A percentile compares a stretch with the other conserved stretches of the same genome.
Conservation (phyloP, 208 protist species). For the Wallacemonas sp. region DNA sequence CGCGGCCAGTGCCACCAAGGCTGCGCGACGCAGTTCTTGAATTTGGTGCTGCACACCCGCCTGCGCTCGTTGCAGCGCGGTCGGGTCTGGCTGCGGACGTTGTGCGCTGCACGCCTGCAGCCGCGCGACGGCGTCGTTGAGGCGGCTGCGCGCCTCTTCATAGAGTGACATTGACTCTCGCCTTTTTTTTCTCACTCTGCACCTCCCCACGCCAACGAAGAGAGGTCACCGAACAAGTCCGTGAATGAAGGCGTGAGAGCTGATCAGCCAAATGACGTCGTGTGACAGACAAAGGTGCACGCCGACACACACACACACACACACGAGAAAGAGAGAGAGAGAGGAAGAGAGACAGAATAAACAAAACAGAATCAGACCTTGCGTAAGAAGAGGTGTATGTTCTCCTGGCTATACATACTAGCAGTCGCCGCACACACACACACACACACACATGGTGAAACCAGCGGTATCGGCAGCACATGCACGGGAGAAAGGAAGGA, state of each 20-base stretch:
- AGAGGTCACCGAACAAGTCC: too few relatives aligned
- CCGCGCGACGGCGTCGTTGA: neutral
- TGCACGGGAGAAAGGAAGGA: too few relatives aligned
- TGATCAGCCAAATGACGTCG: too few relatives aligned
- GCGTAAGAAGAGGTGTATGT: too few relatives aligned
- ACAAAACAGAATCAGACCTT: slow-evolving; percentile 10
- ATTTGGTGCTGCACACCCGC: slow-evolving; percentile 10
- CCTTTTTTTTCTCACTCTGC: too few relatives aligned
- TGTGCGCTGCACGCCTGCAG: slow-evolving; percentile 3
- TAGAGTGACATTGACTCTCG: slow-evolving; percentile 17
- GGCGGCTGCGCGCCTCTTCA: neutral
- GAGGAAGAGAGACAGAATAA: neutral
- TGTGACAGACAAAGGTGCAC: too few relatives aligned
- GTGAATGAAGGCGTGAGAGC: too few relatives aligned
- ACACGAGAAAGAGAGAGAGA: neutral
- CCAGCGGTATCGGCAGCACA: too few relatives aligned
- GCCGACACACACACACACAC: neutral
- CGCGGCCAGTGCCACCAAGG: slow-evolving; percentile 5
- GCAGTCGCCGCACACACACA: too few relatives aligned
- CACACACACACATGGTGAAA: too few relatives aligned
- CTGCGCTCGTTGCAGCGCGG: slow-evolving; percentile 10
- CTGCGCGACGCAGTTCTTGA: slow-evolving; percentile 13
- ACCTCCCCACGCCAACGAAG: too few relatives aligned
- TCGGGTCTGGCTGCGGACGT: neutral
- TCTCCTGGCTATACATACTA: too few relatives aligned